Percentiles rank a stretch among this genome's conserved stretches.
Conservation (phyloP, 2,329 filamentous ascomycete species). For the Sporothrix brasiliensis region DNA sequence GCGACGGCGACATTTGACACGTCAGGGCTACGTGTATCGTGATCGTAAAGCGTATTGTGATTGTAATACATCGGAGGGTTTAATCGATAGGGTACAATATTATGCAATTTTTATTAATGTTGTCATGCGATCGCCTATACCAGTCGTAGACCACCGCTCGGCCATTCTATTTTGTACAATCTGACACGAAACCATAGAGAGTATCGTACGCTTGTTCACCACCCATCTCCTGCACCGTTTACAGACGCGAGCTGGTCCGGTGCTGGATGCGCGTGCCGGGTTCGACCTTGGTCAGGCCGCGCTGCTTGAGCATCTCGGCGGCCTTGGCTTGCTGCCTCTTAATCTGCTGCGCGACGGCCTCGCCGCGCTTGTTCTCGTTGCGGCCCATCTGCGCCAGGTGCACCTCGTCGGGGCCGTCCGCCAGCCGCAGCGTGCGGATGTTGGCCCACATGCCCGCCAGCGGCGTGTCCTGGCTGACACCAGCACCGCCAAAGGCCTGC, state of each 20-base stretch:
- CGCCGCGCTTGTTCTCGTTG: conserved; percentile 75
- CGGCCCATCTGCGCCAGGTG: conserved; percentile 79
- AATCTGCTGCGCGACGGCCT: conserved; percentile 63
- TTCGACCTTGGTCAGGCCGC: conserved; percentile 52
- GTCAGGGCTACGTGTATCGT: background rate
- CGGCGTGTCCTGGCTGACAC: conserved; percentile 92
- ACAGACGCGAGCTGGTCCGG: conserved; percentile 49
- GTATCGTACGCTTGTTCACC: background rate
- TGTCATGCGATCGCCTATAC: background rate
- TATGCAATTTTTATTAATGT: background rate
- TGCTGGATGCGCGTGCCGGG: conserved; percentile 55
- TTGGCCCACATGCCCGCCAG: conserved; percentile 80
- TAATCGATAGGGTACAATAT: too few relatives aligned
- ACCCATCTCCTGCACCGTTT: conserved; percentile 32
- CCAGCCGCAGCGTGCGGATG: conserved; percentile 80
- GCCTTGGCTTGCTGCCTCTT: conserved; percentile 66
- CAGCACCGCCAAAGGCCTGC: conserved; percentile 87
- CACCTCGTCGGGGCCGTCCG: conserved; percentile 96
- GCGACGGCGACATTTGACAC: background rate
- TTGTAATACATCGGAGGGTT: too few relatives aligned
- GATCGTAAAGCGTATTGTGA: background rate
- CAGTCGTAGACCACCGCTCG: background rate
- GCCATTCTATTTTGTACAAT: conserved; percentile 24
- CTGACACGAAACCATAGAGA: background rate
- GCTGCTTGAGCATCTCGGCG: conserved; percentile 65